Conservation (phyloP, 164 flowering plant species). For the Stephania cephalantha region DNA sequence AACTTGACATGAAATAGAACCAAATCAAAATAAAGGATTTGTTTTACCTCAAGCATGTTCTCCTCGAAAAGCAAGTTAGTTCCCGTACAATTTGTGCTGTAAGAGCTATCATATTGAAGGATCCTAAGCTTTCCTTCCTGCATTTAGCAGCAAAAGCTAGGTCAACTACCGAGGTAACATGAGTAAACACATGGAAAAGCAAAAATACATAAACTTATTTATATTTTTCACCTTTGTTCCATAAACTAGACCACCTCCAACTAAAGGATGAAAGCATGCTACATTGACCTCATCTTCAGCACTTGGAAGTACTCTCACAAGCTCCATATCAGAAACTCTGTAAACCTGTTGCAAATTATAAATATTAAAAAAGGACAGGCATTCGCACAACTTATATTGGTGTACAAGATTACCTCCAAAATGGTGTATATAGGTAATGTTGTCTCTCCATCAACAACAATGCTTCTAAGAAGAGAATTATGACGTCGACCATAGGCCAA, state of each 20-base stretch:
- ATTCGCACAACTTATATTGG: background rate
- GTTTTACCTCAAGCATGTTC: slow-evolving; percentile 60
- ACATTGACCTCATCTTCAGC: slow-evolving; percentile 99
- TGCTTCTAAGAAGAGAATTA: slow-evolving; percentile 83
- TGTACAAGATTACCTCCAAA: slow-evolving; percentile 62
- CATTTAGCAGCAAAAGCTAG: slow-evolving; percentile 10
- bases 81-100: slow-evolving; percentile 27
- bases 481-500: slow-evolving; percentile 97
- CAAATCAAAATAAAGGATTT: background rate
- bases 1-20: background rate
- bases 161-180: background rate
- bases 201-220: background rate
- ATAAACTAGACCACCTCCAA: slow-evolving; percentile 93
- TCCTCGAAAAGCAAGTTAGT: slow-evolving; percentile 38
- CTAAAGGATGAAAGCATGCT: slow-evolving; percentile 95
- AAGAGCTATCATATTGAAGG: slow-evolving; percentile 61
- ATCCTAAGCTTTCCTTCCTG: slow-evolving; percentile 97
- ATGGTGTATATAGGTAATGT: slow-evolving; percentile 76
- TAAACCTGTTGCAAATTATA: slow-evolving; percentile 49
- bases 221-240: slow-evolving; percentile 74
- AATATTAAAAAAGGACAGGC: background rate
- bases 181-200: background rate
- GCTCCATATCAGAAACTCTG: slow-evolving; percentile 98
- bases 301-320: slow-evolving; percentile 92
- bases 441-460: slow-evolving; percentile 79